Evolutionary conservation across 345 rosid species (phyloP).

Genomic region (Eucalyptus melliodora): DNA sequence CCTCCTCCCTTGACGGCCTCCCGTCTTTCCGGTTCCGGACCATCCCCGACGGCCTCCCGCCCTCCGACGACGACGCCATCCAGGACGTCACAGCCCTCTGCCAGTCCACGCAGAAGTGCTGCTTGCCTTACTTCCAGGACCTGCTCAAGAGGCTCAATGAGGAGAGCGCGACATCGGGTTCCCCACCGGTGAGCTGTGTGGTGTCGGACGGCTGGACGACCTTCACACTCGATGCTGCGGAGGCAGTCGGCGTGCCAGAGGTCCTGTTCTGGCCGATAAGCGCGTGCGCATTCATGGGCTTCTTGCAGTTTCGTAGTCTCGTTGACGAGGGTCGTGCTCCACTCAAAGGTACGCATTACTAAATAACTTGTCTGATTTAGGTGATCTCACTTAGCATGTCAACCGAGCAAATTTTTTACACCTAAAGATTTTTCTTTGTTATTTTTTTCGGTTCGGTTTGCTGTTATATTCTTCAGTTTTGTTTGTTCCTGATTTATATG

Average conservation of each 20-base stretch:
- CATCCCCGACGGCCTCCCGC: constrained; percentile 11
- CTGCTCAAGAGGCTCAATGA: no score
- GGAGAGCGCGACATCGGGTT: no score
- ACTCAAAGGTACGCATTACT: constrained; percentile 20
- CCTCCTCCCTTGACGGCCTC: constrained; percentile 13
- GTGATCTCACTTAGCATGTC: not conserved
- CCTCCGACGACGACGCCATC: constrained; percentile 13
- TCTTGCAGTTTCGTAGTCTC: constrained; percentile 5
- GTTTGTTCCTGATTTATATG: not conserved
- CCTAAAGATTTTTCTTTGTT: not conserved
- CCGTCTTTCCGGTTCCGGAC: constrained; percentile 27
- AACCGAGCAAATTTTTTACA: not conserved
- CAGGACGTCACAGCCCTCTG: constrained; percentile 8
- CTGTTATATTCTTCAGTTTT: not conserved
- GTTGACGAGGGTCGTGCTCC: constrained; percentile 18
- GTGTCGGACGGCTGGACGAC: not conserved
- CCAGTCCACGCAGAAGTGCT: no score
- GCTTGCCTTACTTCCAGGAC: no score
- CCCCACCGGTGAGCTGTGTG: no score
- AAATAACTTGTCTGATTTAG: not conserved
- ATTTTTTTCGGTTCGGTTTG: not conserved
- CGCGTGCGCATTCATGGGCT: constrained; percentile 19
- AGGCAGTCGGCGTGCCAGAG: constrained; percentile 22
- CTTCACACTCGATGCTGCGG: constrained; percentile 25
- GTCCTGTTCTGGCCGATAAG: constrained; percentile 32